Evolutionary conservation across 116 monocot genomes (phyloP).

Genomic region (Dioscorea cayenensis): DNA sequence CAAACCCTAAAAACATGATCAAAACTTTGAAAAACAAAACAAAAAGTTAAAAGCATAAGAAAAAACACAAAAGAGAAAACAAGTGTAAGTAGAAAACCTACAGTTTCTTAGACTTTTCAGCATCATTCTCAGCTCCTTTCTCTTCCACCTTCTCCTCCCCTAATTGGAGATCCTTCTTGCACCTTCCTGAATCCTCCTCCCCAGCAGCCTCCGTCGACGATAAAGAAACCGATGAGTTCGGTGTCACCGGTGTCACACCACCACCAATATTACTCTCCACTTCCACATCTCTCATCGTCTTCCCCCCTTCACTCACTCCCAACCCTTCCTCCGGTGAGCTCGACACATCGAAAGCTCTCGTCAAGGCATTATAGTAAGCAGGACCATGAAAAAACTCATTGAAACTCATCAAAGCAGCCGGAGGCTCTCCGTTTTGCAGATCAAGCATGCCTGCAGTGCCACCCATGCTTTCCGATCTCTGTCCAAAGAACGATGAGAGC

Average conservation of each 20-base stretch:
- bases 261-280: background rate
- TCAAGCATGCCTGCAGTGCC: too few relatives aligned
- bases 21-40: background rate
- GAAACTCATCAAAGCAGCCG: too few relatives aligned
- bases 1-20: background rate
- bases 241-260: slow-evolving; percentile 14
- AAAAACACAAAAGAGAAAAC: background rate
- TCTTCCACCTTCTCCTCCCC: background rate
- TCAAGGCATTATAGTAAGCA: too few relatives aligned
- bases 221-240: slow-evolving; percentile 32
- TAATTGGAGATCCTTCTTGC: slow-evolving; percentile 29
- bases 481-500: too few relatives aligned
- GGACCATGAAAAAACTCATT: too few relatives aligned
- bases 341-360: too few relatives aligned
- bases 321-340: too few relatives aligned
- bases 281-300: too few relatives aligned
- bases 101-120: slow-evolving; percentile 23
- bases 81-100: slow-evolving; percentile 6
- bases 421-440: too few relatives aligned
- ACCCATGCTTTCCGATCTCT: too few relatives aligned
- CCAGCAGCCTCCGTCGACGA: slow-evolving; percentile 38
- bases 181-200: slow-evolving; percentile 20
- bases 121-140: slow-evolving; percentile 12
- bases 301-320: too few relatives aligned
- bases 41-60: background rate